Base-by-base conservation (phyloP, 202 grass and related monocot genomes). In the Brachypodium distachyon region DNA sequence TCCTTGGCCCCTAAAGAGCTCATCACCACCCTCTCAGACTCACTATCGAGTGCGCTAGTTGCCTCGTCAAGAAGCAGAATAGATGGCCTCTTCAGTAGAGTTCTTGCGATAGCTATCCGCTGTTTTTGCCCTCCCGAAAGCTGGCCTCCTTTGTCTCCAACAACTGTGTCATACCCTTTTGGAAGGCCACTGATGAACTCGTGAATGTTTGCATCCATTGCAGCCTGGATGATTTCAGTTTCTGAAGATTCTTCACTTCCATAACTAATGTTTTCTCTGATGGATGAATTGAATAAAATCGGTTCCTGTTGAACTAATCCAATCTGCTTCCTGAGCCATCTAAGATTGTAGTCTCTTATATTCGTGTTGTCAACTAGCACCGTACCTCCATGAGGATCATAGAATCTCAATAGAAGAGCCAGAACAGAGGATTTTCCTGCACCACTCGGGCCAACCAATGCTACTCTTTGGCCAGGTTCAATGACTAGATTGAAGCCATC, bases 81-180 rank as follows among this genome's bases (percentile, higher is more conserved):
- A 34, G 22, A 60, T 41, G 86, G 80, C 74, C 69, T 78, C 53
- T 87, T 87, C 13, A 87, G 42, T 29, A 87, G 26, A 25, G 85
- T 79, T 56, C 85, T 67, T 42, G 85, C 85, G 12, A 87, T 87
- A 21, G 80, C 80, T 67, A 87, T 62, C 63, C 85, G 19, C 60
- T 87, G 85, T 70, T 87, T 87, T 56, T 87, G 85, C 57, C 85
- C 85, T 59, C 85, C 85, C 26, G 85, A 87, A 60, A 87, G 61
- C 62, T 87, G 85, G 44, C 85, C 73, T 51, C 85, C 85, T 64
- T 83, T 87, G 18, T 87, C 85, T 9, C 85, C 85, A 31, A 83
- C 85, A 46, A 83, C 9, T 10, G 85, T 87, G 61, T 69, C 74
- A 38, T 87, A 87, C 11, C 85, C 85, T 46, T 83, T 25, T 9